These are phyloP conservation scores for Neurospora sp. DNA, from an alignment of 495 filamentous ascomycete genomes.

Conservation along the genomic window DNA sequence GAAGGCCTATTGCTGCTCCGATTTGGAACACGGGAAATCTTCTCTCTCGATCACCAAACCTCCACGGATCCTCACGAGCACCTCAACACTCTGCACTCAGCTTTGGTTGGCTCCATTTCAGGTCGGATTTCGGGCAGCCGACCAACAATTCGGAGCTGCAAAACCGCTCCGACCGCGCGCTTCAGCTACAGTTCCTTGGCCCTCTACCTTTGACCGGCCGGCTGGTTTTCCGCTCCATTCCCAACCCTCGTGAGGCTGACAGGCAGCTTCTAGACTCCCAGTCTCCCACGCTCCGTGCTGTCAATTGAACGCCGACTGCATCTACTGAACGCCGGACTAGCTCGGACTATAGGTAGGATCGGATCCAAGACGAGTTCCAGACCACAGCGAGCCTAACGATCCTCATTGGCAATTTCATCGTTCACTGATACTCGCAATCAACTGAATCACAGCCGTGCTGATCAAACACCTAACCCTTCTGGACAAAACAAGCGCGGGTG, in stretches of 20 bases:
- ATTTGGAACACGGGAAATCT: not conserved
- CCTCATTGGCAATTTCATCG: not conserved
- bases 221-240: not conserved
- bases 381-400: not conserved
- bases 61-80: not conserved
- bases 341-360: not conserved
- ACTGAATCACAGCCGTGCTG: not conserved
- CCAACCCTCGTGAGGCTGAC: not conserved
- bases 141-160: not conserved
- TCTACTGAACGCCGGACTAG: not conserved
- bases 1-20: not conserved
- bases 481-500: not conserved
- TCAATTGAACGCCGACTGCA: not conserved
- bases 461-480: not conserved
- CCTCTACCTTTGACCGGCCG: not conserved
- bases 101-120: not conserved
- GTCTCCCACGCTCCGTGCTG: not conserved
- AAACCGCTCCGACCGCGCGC: not conserved
- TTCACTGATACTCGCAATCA: not conserved
- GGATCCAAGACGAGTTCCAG: not conserved
- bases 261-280: not conserved
- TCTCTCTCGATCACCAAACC: not conserved
- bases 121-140: not conserved
- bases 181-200: not conserved
- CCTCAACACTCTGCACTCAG: not conserved